Conservation (phyloP, 1,284 basidiomycete species). For the Trametes sp. region DNA sequence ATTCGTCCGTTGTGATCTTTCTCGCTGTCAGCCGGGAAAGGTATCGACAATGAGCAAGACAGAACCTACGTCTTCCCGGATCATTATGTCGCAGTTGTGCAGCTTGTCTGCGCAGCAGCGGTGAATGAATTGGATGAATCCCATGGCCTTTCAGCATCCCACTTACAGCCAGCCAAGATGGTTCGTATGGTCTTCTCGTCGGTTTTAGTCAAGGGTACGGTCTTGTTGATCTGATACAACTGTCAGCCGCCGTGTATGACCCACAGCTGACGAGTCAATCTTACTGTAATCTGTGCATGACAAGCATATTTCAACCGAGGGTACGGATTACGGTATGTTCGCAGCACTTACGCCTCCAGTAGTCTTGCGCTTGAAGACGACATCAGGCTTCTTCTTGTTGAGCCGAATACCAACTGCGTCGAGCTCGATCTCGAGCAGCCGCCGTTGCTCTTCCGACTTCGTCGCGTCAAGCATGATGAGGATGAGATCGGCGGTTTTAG, state of each 20-base stretch:
- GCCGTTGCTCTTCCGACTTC: constrained; percentile 93
- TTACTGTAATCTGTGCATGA: constrained; percentile 58
- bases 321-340: constrained; percentile 13
- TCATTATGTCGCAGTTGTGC: constrained; percentile 97
- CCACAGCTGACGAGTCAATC: constrained; percentile 13
- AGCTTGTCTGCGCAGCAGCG: constrained; percentile 64
- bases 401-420: constrained; percentile 97
- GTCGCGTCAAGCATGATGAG: constrained; percentile 96
- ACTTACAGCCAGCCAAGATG: constrained; percentile 85
- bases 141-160: constrained; percentile 6
- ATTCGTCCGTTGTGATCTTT: constrained; percentile 95
- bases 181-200: constrained; percentile 95
- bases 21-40: constrained; percentile 16
- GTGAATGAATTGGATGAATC: constrained; percentile 5
- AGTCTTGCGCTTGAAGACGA: constrained; percentile 85
- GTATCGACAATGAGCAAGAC: constrained; percentile 12
- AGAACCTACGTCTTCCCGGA: constrained; percentile 87
- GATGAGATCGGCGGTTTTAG: constrained; percentile 96
- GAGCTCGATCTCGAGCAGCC: constrained; percentile 89
- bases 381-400: constrained; percentile 90
- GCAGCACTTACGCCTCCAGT: constrained; percentile 83
- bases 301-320: neutral
- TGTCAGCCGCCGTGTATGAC: constrained; percentile 12
- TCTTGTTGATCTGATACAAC: constrained; percentile 75
- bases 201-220: constrained; percentile 93